A percentile compares a stretch with the other conserved stretches of the same genome.
phyloP scores from a whole-genome alignment of 1,284 basidiomycete genomes.

The Austropuccinia psidii region DNA sequence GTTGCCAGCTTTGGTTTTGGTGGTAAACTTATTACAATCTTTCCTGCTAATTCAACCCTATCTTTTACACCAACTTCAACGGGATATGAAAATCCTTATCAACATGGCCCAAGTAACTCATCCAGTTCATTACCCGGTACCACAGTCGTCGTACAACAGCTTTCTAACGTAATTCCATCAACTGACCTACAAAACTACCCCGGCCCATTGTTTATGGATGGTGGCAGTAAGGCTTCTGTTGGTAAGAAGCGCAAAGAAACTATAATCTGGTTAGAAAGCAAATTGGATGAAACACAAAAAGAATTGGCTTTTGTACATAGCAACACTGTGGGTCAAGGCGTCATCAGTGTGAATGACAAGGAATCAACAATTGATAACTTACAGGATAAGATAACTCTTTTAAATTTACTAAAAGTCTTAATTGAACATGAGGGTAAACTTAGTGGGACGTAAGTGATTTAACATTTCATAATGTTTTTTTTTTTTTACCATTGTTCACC shows the following conservation, averaged over 20 bases:
- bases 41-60: neutral
- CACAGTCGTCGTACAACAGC: conserved; percentile 8
- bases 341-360: neutral
- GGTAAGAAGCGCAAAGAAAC: conserved; percentile 33
- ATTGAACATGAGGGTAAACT: conserved; percentile 36
- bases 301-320: conserved; percentile 28
- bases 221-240: conserved; percentile 33
- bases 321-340: neutral
- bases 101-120: neutral
- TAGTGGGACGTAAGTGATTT: conserved; percentile 25
- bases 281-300: conserved; percentile 14
- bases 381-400: conserved; percentile 27
- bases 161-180: conserved; percentile 24
- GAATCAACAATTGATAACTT: neutral
- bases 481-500: neutral
- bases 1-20: conserved; percentile 80
- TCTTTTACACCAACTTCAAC: neutral
- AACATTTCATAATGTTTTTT: neutral
- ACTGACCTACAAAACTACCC: conserved; percentile 28
- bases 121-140: neutral
- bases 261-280: conserved; percentile 22
- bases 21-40: conserved; percentile 64
- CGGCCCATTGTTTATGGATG: conserved; percentile 35
- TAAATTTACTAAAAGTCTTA: conserved; percentile 33
- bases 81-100: conserved; percentile 31